These are phyloP conservation scores for Cronartium ribicola DNA, from an alignment of 1,284 basidiomycete species.

Conservation along the genomic window DNA sequence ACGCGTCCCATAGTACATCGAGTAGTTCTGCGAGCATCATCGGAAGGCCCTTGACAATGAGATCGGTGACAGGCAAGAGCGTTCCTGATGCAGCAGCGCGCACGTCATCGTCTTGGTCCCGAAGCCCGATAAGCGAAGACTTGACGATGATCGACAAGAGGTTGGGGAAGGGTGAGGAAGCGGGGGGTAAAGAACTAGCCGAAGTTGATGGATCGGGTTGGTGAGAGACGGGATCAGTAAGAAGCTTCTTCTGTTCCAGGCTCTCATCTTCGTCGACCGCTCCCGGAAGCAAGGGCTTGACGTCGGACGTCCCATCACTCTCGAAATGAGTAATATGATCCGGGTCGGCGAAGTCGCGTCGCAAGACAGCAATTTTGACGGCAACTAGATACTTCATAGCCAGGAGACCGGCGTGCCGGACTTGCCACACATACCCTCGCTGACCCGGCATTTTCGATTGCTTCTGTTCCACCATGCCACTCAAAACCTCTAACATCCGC, in stretches of 20 bases:
- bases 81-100: slow-evolving; percentile 91
- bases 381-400: slow-evolving; percentile 98
- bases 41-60: slow-evolving; percentile 72
- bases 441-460: slow-evolving; percentile 62
- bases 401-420: slow-evolving; percentile 89
- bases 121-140: slow-evolving; percentile 59
- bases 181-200: slow-evolving; percentile 6
- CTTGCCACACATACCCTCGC: slow-evolving; percentile 81
- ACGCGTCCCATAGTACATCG: slow-evolving; percentile 82
- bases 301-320: slow-evolving; percentile 42
- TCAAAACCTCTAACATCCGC: slow-evolving; percentile 74
- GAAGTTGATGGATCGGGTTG: slow-evolving; percentile 1
- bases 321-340: slow-evolving; percentile 34
- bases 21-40: slow-evolving; percentile 62
- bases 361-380: slow-evolving; percentile 77
- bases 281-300: slow-evolving; percentile 49
- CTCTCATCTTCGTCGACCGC: slow-evolving; percentile 48
- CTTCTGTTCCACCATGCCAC: slow-evolving; percentile 86
- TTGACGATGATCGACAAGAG: slow-evolving; percentile 11
- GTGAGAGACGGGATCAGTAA: slow-evolving; percentile 6
- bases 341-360: slow-evolving; percentile 46
- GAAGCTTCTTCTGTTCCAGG: slow-evolving; percentile 45
- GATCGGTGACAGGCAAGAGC: slow-evolving; percentile 74
- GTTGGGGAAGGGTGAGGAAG: background rate
- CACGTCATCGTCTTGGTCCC: slow-evolving; percentile 93